phyloP scores from a whole-genome alignment of 1,284 basidiomycete species.

The Ustilago shanxiensis region DNA sequence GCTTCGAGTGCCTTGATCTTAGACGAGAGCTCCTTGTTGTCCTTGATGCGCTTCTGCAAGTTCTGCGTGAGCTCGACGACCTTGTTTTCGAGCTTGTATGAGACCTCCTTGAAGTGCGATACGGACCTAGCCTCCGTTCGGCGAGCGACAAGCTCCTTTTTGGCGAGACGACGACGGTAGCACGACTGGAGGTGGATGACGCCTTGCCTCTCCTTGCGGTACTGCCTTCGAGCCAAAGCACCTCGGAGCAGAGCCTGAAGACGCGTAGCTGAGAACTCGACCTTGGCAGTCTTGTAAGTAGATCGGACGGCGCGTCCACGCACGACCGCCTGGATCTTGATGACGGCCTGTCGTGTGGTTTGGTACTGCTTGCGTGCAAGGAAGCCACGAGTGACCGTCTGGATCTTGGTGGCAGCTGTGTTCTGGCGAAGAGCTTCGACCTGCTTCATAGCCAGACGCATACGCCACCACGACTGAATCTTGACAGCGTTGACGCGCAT shows the following conservation, averaged over 20 bases:
- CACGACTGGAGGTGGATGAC: slow-evolving; percentile 92
- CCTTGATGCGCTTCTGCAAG: slow-evolving; percentile 89
- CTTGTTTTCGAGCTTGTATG: slow-evolving; percentile 98
- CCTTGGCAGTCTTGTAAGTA: slow-evolving; percentile 77
- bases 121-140: slow-evolving; percentile 94
- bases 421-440: slow-evolving; percentile 81
- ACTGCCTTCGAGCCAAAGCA: slow-evolving; percentile 78
- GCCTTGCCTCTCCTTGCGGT: slow-evolving; percentile 78
- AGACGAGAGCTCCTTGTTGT: slow-evolving; percentile 87
- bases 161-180: slow-evolving; percentile 87
- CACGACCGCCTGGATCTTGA: slow-evolving; percentile 83
- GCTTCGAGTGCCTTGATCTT: slow-evolving; percentile 84
- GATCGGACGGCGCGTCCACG: slow-evolving; percentile 84
- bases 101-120: slow-evolving; percentile 98
- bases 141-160: slow-evolving; percentile 84
- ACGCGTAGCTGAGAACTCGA: slow-evolving; percentile 78
- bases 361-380: slow-evolving; percentile 81
- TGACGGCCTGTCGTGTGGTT: slow-evolving; percentile 77
- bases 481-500: slow-evolving; percentile 82
- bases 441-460: slow-evolving; percentile 80
- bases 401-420: slow-evolving; percentile 82
- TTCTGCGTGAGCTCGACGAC: slow-evolving; percentile 97
- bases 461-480: slow-evolving; percentile 95
- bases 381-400: slow-evolving; percentile 80
- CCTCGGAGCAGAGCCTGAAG: slow-evolving; percentile 91